Evolutionary conservation across 176 grass and related monocot genomes (phyloP), one percentile per base, ranked within the genome.

Genomic region (Dendrocalamus sinicus): DNA sequence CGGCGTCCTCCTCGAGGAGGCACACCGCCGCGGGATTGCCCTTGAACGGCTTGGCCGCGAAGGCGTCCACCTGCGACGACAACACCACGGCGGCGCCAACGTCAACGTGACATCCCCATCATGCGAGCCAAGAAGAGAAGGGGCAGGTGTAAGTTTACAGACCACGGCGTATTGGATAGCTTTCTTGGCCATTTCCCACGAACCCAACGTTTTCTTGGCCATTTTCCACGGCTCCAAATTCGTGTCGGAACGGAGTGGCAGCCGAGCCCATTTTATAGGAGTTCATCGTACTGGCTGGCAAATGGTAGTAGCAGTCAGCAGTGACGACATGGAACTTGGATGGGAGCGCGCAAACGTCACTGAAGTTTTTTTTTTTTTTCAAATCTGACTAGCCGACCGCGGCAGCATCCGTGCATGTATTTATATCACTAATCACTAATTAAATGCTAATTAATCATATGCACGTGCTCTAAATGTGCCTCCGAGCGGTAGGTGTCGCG

Each of bases 11-110:
- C 3, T 97, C 83, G 44, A 97, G 83, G 30, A 94, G 32, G 67
- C 94, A 94, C 44, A 94, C 92, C 17, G 92, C 92, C 6, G 92
- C 94, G 12, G 92, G 92, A 32, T 94, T 94, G 16, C 94, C 94
- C 94, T 89, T 97, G 83, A 97, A 94, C 22, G 88, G 85, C 72
- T 54, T 61, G 28, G 58, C 46, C 37, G 92, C 74, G 61, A 97
- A 97, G 8, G 90, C 92, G 12, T 97, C 94, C 45, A 97, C 89
- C 94, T 97, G 91, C 82, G 26, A 23, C 12, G 77, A 76, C 48
- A 19, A 22, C 7, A 57, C 54, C 85, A 59, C 0, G 66, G 45
- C 54, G 43, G 26, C 28, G 55, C 6, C 41, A 37, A 61, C 47
- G 55, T 71, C 60, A 44, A 30, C 28, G 55, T 71, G 51, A 32